Conservation (phyloP, 257 asterid species). For the Rehmannia glutinosa region DNA sequence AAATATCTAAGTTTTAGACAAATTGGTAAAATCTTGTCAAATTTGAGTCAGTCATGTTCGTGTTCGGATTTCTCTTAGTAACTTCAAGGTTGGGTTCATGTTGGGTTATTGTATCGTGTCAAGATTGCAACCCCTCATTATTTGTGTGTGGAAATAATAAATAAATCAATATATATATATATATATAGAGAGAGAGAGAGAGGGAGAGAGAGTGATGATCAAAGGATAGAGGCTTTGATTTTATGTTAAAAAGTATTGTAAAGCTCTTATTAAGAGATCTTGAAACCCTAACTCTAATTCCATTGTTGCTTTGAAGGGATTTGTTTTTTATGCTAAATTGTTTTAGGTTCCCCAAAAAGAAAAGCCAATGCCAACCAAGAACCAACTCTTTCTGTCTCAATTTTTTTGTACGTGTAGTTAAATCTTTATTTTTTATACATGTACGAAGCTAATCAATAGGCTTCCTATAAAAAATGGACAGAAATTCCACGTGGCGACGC, state of each 20-base stretch:
- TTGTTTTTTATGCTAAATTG: not conserved
- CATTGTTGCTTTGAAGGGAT: constrained; percentile 19
- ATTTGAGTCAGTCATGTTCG: no score
- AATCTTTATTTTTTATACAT: not conserved
- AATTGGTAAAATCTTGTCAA: no score
- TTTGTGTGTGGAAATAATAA: no score
- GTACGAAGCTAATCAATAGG: not conserved
- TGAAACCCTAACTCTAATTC: constrained; percentile 21
- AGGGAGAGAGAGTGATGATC: not conserved
- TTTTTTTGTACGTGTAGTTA: not conserved
- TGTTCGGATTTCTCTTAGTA: no score
- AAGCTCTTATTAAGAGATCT: constrained; percentile 23
- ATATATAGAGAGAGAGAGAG: no score
- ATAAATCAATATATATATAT: no score
- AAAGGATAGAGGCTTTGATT: not conserved
- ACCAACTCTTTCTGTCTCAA: constrained; percentile 19
- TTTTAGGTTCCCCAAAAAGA: constrained; percentile 25
- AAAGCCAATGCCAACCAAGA: constrained; percentile 42
- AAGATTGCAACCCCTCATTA: no score
- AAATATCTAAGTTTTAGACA: no score
- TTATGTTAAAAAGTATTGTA: not conserved
- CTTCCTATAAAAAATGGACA: not conserved
- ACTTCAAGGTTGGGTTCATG: no score
- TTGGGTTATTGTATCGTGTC: no score
- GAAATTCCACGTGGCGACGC: constrained; percentile 11